Base-by-base conservation (phyloP, 805 yeast genomes). In the Limtongozyma cylindracea region DNA sequence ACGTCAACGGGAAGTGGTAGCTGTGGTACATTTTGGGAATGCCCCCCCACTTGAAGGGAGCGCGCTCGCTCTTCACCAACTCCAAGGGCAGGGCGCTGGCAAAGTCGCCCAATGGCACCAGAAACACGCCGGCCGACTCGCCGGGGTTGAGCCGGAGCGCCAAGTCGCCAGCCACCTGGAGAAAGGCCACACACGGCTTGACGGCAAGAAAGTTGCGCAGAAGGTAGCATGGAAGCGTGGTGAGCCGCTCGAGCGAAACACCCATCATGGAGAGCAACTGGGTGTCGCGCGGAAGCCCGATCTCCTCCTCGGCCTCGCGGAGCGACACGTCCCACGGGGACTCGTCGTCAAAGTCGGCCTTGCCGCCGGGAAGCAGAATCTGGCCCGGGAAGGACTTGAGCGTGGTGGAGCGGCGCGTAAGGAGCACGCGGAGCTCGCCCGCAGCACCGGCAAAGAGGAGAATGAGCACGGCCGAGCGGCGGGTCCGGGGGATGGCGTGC, bases 331-430 rank as follows among this genome's bases (percentile, higher is more conserved):
- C 56, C 55, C 71, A 68, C 25, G 73, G 76, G 9, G 57, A 42
- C 32, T 77, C 78, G 11, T 58, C 48, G 1, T 56, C 63, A 19
- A 31, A 37, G 39, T 82, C 95, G 4, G 91, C 80, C 36, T 71
- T 76, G 6, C 95, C 96, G 3, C 96, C 96, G 4, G 96, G 96
- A 6, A 82, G 50, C 2, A 94, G 77, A 5, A 74, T 73, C 39
- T 82, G 93, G 4, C 95, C 94, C 0, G 88, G 72, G 45, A 80
- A 82, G 23, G 61, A 61, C 21, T 65, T 51, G 32, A 84, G 49
- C 17, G 56, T 50, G 21, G 71, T 52, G 3, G 91, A 66, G 28
- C 96, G 45, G 32, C 72, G 67, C 1, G 95, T 82, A 22, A 82
- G 43, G 3, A 82, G 50, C 16, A 77, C 91, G 20, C 84, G 44